phyloP scores from a whole-genome alignment of 192 early-diverging fungal species.

The Gryganskiella cystojenkinii region DNA sequence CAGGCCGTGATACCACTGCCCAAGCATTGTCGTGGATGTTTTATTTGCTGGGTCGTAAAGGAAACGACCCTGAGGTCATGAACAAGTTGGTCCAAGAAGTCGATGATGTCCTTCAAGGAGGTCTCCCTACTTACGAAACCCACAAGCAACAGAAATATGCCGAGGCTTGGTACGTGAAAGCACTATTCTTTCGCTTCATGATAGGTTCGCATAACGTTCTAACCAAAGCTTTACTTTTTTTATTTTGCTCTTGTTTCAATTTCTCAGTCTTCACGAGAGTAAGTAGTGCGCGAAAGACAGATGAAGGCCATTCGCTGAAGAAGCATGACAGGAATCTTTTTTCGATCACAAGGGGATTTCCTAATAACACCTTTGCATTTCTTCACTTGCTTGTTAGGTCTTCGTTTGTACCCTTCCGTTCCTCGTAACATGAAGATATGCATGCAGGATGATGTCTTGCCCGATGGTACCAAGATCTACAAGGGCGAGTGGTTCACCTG shows the following conservation, averaged over 20 bases:
- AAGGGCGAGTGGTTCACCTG: slow-evolving; percentile 64
- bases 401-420: slow-evolving; percentile 73
- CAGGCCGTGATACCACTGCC: slow-evolving; percentile 68
- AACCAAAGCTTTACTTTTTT: not conserved
- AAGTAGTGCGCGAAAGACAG: no score
- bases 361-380: not conserved
- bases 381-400: slow-evolving; percentile 1
- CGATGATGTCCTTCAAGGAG: slow-evolving; percentile 17
- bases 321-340: no score
- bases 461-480: slow-evolving; percentile 68
- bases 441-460: slow-evolving; percentile 66
- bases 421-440: slow-evolving; percentile 66
- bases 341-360: not conserved
- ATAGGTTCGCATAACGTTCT: not conserved
- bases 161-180: slow-evolving; percentile 32
- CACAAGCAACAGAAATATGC: slow-evolving; percentile 35
- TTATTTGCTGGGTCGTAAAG: slow-evolving; percentile 41
- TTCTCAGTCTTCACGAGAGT: slow-evolving; percentile 24
- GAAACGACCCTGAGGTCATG: slow-evolving; percentile 31
- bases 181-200: not conserved
- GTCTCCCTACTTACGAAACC: slow-evolving; percentile 27
- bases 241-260: not conserved
- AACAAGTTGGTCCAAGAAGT: slow-evolving; percentile 45
- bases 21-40: slow-evolving; percentile 65
- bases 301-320: no score